These are phyloP conservation scores for Byssoonygena ceratinophila DNA, from an alignment of 2,329 filamentous ascomycete genomes.

Conservation along the genomic window DNA sequence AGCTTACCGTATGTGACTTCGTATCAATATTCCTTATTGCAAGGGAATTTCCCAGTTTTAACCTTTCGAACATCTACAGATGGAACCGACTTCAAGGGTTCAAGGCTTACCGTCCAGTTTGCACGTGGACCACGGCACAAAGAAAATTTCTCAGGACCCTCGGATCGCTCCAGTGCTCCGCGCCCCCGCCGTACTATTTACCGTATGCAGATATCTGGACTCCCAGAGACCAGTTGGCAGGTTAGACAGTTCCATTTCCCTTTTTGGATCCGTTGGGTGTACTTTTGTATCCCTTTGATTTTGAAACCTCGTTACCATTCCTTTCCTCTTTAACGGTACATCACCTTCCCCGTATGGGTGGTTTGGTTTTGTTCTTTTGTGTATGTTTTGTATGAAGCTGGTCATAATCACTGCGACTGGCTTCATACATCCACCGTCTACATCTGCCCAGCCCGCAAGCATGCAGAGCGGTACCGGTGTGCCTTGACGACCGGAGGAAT, in stretches of 20 bases:
- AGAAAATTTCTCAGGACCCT: conserved; percentile 52
- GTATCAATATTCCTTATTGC: not conserved
- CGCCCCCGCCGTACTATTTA: conserved; percentile 89
- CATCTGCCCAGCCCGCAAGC: not conserved
- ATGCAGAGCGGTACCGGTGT: not conserved
- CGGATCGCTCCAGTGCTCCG: conserved; percentile 54
- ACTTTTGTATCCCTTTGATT: conserved; percentile 10
- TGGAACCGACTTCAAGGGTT: conserved; percentile 95
- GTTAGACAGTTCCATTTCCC: conserved; percentile 53
- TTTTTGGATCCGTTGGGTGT: conserved; percentile 23
- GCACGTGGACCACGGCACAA: conserved; percentile 72
- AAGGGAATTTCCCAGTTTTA: conserved; percentile 36
- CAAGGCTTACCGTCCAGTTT: conserved; percentile 95
- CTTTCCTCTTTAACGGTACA: not conserved
- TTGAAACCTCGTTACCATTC: not conserved
- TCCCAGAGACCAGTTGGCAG: conserved; percentile 99
- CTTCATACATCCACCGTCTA: not conserved
- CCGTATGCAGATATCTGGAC: conserved; percentile 94
- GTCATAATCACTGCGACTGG: not conserved
- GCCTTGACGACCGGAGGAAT: not conserved
- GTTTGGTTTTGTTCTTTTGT: not conserved
- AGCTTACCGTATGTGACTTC: conserved; percentile 45
- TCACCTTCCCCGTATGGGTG: not conserved
- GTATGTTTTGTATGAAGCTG: not conserved
- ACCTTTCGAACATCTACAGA: conserved; percentile 46